Base-by-base conservation (phyloP, 2,329 filamentous ascomycete genomes). In the Xylariaceae sp. region DNA sequence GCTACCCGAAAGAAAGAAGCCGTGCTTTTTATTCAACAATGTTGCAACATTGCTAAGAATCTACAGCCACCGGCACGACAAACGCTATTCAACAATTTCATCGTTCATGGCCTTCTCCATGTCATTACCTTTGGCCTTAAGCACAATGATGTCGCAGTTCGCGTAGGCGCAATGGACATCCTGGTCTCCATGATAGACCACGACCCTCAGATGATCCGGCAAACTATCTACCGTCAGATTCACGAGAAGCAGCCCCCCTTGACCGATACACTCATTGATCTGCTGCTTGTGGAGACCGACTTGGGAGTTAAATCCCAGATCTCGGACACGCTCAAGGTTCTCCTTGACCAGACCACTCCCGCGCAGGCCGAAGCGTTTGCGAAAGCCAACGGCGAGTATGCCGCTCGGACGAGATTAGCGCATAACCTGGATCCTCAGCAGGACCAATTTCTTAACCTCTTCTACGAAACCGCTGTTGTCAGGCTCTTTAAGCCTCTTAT, bases 1-100 rank as follows among this genome's bases (percentile, higher is more conserved):
- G 78, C 83, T 55, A 85, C 85, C 69, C 86, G 89, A 61, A 95
- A 94, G 75, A 96, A 96, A 74, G 90, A 97, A 67, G 94, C 91
- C 0, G 93, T 99, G 9, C 81, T 95, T 44, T 97, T 99, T 73
- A 94, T 99, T 61, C 92, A 97, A 73, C 92, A 97, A 73, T 97
- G 93, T 75, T 96, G 92, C 66, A 84, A 87, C 2, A 94, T 97
- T 68, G 91, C 92, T 1, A 99, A 99, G 77, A 97, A 92, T 69
- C 81, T 99, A 15, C 94, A 97, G 72, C 88, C 89, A 1, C 88
- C 88, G 30, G 87, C 86, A 6, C 85, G 94, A 61, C 88, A 90
- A 63, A 87, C 86, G 18, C 79, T 99, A 13, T 97, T 96, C 75
- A 88, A 88, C 70, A 96, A 95, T 72, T 95, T 97, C 72, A 87